Conservation (phyloP, 148 eudicot species). For the Oxyria digyna region DNA sequence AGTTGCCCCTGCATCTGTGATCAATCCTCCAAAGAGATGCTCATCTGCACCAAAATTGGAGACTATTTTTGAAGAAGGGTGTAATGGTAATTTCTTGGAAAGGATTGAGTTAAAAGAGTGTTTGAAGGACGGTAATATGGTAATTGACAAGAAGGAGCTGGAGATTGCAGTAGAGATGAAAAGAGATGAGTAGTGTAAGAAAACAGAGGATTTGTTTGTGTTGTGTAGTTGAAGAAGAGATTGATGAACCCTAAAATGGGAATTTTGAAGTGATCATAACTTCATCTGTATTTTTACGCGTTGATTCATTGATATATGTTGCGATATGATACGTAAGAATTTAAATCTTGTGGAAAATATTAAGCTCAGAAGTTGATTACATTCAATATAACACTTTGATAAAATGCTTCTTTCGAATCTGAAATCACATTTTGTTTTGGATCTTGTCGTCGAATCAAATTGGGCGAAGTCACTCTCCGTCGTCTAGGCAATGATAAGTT, state of each 20-base stretch:
- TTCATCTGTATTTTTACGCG: neutral
- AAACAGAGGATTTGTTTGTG: neutral
- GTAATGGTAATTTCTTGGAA: neutral
- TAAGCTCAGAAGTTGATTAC: too few relatives aligned
- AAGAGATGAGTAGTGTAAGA: neutral
- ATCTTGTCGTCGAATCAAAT: too few relatives aligned
- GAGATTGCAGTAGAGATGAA: neutral
- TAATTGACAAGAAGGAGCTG: neutral
- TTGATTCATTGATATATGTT: neutral
- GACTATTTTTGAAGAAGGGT: constrained; percentile 10
- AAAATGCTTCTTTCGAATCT: too few relatives aligned
- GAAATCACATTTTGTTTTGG: too few relatives aligned
- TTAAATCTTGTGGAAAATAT: too few relatives aligned
- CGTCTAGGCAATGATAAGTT: too few relatives aligned
- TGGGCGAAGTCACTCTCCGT: too few relatives aligned
- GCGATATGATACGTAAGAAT: too few relatives aligned
- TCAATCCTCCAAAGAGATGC: neutral
- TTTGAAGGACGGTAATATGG: neutral
- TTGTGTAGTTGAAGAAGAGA: neutral
- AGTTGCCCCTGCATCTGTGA: neutral
- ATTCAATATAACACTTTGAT: too few relatives aligned
- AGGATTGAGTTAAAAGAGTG: neutral
- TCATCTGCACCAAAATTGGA: neutral
- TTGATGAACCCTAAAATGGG: neutral
- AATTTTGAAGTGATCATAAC: neutral